Evolutionary conservation across 2,329 filamentous ascomycete genomes (phyloP).

Genomic region (Sordariomycetes sp.): DNA sequence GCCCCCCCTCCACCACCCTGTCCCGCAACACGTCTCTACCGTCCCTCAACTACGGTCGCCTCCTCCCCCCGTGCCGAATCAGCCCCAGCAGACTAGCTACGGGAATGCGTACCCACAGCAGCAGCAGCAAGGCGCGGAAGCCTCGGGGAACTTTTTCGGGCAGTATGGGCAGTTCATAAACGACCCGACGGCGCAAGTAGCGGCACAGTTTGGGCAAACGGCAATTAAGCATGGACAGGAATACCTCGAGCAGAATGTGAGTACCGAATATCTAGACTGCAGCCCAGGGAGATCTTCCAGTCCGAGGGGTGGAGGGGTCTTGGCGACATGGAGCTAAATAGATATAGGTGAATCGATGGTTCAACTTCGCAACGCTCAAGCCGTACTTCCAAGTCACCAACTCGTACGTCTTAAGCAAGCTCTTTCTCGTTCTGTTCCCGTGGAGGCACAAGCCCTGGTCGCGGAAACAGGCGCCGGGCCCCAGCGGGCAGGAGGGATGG

Average conservation of each 20-base stretch:
- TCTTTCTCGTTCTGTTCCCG: constrained; percentile 87
- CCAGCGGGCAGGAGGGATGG: constrained; percentile 56
- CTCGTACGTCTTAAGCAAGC: constrained; percentile 87
- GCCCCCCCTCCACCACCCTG: constrained; percentile 89
- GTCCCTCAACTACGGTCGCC: constrained; percentile 95
- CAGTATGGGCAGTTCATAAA: constrained; percentile 89
- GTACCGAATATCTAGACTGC: constrained; percentile 14
- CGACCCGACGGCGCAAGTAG: constrained; percentile 89
- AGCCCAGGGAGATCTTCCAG: no score
- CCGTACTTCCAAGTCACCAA: constrained; percentile 99
- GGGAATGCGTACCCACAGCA: constrained; percentile 64
- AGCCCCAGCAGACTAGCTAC: constrained; percentile 36
- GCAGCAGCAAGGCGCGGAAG: constrained; percentile 29
- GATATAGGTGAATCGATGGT: constrained; percentile 49
- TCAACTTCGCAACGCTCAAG: constrained; percentile 87
- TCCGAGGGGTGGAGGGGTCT: neutral
- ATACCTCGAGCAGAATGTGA: constrained; percentile 88
- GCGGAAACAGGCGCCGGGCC: constrained; percentile 66
- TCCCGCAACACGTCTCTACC: constrained; percentile 95
- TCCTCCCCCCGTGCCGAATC: constrained; percentile 59
- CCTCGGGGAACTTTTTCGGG: constrained; percentile 42
- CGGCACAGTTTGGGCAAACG: constrained; percentile 84
- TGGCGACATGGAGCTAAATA: neutral
- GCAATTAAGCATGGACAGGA: constrained; percentile 87
- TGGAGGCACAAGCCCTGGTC: constrained; percentile 98